These are phyloP conservation scores for Metschnikowia hibisci DNA, from an alignment of 805 yeast species.

Conservation along the genomic window DNA sequence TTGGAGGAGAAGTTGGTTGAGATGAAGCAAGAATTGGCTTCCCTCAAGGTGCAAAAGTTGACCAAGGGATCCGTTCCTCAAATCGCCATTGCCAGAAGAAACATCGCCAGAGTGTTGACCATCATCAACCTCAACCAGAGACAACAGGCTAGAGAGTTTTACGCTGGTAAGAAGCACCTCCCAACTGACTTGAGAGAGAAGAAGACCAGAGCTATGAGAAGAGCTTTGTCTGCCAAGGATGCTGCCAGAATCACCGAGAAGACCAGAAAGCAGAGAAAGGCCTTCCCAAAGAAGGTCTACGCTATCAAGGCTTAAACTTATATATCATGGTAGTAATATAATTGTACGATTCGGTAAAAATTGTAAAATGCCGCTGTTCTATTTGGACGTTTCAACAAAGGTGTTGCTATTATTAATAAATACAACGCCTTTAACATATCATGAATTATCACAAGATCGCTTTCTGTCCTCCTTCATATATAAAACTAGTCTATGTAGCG, in stretches of 20 bases:
- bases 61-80: conserved; percentile 91
- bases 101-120: conserved; percentile 97
- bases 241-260: conserved; percentile 76
- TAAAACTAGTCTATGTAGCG: no score
- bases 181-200: conserved; percentile 99
- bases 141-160: conserved; percentile 89
- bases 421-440: no score
- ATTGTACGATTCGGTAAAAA: conserved; percentile 17
- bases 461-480: no score
- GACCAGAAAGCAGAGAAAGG: conserved; percentile 86
- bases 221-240: conserved; percentile 88
- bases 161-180: conserved; percentile 90
- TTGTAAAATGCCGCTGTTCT: background rate
- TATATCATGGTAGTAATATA: conserved; percentile 21
- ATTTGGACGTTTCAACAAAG: no score
- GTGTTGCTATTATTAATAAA: no score
- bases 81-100: conserved; percentile 95
- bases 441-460: no score
- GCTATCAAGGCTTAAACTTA: conserved; percentile 91
- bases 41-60: conserved; percentile 93
- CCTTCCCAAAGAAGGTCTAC: conserved; percentile 98
- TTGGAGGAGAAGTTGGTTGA: conserved; percentile 91
- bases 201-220: conserved; percentile 99
- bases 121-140: conserved; percentile 96
- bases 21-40: conserved; percentile 94